Percentiles rank a stretch among this genome's conserved stretches.
Conservation (phyloP, 179 eudicot species). For the Pouteria campechiana region DNA sequence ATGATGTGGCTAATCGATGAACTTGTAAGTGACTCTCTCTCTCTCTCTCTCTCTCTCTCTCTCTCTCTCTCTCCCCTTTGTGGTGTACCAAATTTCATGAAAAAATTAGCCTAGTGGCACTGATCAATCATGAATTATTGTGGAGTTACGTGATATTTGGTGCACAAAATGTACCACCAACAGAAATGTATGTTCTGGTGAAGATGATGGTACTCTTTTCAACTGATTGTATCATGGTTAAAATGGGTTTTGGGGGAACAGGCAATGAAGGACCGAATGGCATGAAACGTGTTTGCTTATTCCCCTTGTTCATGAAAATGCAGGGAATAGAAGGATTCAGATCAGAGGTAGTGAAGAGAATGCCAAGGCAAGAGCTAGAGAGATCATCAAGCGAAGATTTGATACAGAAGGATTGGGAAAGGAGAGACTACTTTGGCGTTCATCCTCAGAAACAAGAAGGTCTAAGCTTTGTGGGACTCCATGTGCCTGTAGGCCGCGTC, state of each 20-base stretch:
- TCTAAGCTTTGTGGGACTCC: slow-evolving; percentile 75
- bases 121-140: too few species aligned
- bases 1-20: slow-evolving; percentile 99
- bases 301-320: slow-evolving; percentile 1
- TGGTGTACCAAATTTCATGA: too few species aligned
- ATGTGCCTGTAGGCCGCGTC: slow-evolving; percentile 85
- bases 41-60: not conserved
- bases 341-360: slow-evolving; percentile 82
- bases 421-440: slow-evolving; percentile 80
- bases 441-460: slow-evolving; percentile 92
- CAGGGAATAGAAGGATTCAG: slow-evolving; percentile 91
- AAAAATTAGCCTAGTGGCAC: too few species aligned
- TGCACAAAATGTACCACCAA: too few species aligned
- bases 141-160: too few species aligned
- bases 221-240: too few species aligned
- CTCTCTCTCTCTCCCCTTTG: not conserved
- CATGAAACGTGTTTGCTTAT: too few species aligned
- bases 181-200: too few species aligned
- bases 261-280: too few species aligned
- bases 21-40: slow-evolving; percentile 64
- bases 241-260: too few species aligned
- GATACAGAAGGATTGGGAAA: slow-evolving; percentile 62
- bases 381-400: slow-evolving; percentile 70
- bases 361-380: slow-evolving; percentile 63
- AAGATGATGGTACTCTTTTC: too few species aligned